These are phyloP conservation scores for Sequoia sempervirens DNA, from an alignment of 75 land plant species.

Conservation along the genomic window DNA sequence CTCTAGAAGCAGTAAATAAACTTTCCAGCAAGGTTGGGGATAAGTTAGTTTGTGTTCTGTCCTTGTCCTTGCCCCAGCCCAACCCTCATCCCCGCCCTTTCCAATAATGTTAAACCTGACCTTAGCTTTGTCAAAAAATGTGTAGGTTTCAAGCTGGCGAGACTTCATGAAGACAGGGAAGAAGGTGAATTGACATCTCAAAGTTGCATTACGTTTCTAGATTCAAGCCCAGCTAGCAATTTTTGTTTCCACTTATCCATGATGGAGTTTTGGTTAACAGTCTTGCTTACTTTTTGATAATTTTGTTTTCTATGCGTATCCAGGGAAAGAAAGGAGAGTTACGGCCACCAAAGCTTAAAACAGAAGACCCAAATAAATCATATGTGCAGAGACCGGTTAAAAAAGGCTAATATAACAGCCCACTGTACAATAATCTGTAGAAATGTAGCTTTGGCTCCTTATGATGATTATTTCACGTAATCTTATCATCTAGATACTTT, in stretches of 20 bases:
- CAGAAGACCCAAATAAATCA: constrained; percentile 99
- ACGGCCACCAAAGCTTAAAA: constrained; percentile 96
- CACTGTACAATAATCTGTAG: not conserved
- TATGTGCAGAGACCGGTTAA: constrained; percentile 99
- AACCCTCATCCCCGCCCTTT: not conserved
- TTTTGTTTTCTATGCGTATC: constrained; percentile 8
- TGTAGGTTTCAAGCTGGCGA: constrained; percentile 96
- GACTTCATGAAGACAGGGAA: constrained; percentile 97
- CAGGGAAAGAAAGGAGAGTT: constrained; percentile 92
- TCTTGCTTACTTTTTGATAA: constrained; percentile 11
- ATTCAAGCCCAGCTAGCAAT: not conserved
- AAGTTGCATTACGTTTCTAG: constrained; percentile 1
- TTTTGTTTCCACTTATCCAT: not conserved
- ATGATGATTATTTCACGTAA: not conserved
- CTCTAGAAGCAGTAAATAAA: not conserved
- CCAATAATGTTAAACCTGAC: constrained; percentile 1
- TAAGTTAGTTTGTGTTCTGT: not conserved
- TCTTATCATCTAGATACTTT: not conserved
- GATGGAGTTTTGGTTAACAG: not conserved
- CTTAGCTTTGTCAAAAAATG: not conserved
- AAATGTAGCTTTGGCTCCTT: not conserved
- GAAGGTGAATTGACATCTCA: constrained; percentile 44
- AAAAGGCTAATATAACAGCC: constrained; percentile 37
- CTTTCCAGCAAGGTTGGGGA: not conserved
- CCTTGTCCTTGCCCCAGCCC: not conserved